Conservation (phyloP, 345 rosid species). For the Stellera chamaejasme region DNA sequence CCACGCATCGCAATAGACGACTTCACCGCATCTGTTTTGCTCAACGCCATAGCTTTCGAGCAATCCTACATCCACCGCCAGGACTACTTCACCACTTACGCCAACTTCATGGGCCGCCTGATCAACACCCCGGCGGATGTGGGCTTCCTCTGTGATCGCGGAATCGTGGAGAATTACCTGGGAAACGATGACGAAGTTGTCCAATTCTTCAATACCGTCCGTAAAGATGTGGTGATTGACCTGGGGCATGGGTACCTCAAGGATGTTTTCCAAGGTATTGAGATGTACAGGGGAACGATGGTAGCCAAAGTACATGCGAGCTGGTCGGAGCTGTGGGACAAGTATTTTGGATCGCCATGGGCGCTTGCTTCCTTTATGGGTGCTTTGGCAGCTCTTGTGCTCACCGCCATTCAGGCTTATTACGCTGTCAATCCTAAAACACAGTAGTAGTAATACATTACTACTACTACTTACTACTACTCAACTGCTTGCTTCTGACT, state of each 20-base stretch:
- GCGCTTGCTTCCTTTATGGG: constrained; percentile 69
- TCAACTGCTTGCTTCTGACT: too few relatives aligned
- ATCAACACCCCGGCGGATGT: constrained; percentile 55
- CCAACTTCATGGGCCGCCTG: constrained; percentile 56
- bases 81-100: constrained; percentile 64
- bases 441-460: too few relatives aligned
- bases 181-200: constrained; percentile 70
- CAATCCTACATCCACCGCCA: constrained; percentile 54
- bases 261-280: constrained; percentile 39
- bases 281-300: constrained; percentile 39
- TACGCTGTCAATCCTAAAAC: constrained; percentile 22
- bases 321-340: constrained; percentile 61
- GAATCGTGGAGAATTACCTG: constrained; percentile 57
- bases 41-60: constrained; percentile 74
- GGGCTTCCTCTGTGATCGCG: constrained; percentile 46
- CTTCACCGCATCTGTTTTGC: constrained; percentile 53
- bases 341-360: constrained; percentile 79
- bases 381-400: constrained; percentile 48
- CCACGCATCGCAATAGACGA: constrained; percentile 45
- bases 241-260: constrained; percentile 42
- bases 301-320: constrained; percentile 46
- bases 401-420: constrained; percentile 50
- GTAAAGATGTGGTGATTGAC: constrained; percentile 73
- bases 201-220: constrained; percentile 42
- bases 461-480: too few relatives aligned